Evolutionary conservation across 352 stramenopile species (phyloP), one percentile per base, ranked within the genome.

Genomic region (Globisporangium spinosum): DNA sequence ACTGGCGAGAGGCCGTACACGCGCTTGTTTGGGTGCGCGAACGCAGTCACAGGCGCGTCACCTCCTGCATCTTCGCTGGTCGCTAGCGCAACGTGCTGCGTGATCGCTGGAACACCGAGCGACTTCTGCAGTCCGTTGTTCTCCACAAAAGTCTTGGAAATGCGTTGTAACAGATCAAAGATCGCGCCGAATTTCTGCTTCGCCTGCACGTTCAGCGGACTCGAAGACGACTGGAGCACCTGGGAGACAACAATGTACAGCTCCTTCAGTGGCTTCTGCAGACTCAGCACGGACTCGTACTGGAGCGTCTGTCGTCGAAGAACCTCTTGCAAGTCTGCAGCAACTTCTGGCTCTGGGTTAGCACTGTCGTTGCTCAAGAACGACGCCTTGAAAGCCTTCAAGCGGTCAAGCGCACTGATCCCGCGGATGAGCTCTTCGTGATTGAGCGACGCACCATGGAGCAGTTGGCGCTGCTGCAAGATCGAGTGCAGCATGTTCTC

Each of bases 401-500:
- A 70, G 43, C 77, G 65, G 22, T 86, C 71, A 2, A 95, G 64
- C 20, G 67, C 77, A n/a, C 77, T 67, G 35, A 96, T 59, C 34
- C 76, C 73, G 13, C 77, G 64, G 7, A 91, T 73, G 55, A 96
- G 72, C 22, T 83, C 76, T 68, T 95, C 84, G 63, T 96, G 89
- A 56, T 81, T 91, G 0, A 86, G 68, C 12, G 85, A 86, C 2
- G 86, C 76, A 6, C 78, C 77, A 22, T 92, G 79, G 2, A 97
- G 78, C 2, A 93, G 71, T 22, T 91, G 83, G 29, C 94, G 88
- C 54, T 98, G 90, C 70, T 97, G 89, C 29, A 98, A 69, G 70
- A 97, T 88, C 40, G 80, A 78, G 61, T 91, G 77, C 0, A 97
- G 73, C 78, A 98, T 91, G 70, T 97, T 96, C 63, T 98, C 91